Base-by-base conservation (phyloP, 306 rosid species). In the Urtica urens region DNA sequence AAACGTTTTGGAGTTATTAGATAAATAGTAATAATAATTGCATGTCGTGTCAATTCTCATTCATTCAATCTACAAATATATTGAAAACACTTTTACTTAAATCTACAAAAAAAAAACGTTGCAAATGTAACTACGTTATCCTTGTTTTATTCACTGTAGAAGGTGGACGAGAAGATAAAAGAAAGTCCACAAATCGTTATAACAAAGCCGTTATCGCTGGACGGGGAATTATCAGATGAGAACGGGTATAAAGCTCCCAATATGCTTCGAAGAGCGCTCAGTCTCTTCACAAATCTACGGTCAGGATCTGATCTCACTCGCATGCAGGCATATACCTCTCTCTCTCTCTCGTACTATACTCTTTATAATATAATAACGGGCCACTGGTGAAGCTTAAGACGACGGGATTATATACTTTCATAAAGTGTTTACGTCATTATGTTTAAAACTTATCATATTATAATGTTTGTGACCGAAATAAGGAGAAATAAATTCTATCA, bases 231-330 rank as follows among this genome's bases (percentile, higher is more conserved):
- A 0, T 75, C 72, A 0, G 68, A 31, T 0, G 39, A 55, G 51
- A 70, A 77, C 51, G 45, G 40, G 41, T n/a, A n/a, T n/a, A n/a
- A n/a, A n/a, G 80, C 82, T 28, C 97, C 97, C 16, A 90, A 68
- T 78, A 46, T 75, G 30, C 56, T 90, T 14, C 61, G 56, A 15
- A 83, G 86, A 11, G 29, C 81, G 28, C 10, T 77, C 31, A 75
- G 75, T 38, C 73, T 90, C 30, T 70, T 84, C 14, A 81, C 59
- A 53, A 71, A 71, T 63, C 58, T 79, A 21, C 71, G 78, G 51
- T 86, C 86, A 24, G 95, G 97, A 68, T 77, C 97, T 2, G 93
- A 90, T 68, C 82, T 90, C 75, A 53, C 80, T 2, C 49, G 58
- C 45, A 49, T 90, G 11, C 92, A 84, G 81, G 97, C 43, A 68